These are phyloP conservation scores for Ganoderma multipileum DNA, from an alignment of 1,284 basidiomycete genomes.

Conservation along the genomic window DNA sequence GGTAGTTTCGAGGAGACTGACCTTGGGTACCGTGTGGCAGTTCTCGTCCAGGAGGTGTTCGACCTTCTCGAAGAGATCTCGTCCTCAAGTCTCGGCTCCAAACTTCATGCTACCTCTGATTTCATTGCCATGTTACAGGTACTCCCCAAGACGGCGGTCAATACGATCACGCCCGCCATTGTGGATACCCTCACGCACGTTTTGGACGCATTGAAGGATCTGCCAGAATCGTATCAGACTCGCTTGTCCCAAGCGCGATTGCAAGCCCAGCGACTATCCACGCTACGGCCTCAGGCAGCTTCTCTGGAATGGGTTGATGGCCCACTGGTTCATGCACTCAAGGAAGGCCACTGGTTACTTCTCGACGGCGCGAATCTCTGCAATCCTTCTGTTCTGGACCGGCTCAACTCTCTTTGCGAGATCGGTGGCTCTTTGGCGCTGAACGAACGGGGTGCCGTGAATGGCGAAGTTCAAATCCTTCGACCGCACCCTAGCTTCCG, in stretches of 20 bases:
- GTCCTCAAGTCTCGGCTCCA: slow-evolving; percentile 46
- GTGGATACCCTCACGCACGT: slow-evolving; percentile 7
- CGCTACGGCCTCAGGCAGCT: slow-evolving; percentile 44
- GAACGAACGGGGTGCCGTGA: slow-evolving; percentile 89
- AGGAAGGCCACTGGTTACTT: slow-evolving; percentile 88
- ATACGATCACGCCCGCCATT: not conserved
- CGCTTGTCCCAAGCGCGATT: slow-evolving; percentile 17
- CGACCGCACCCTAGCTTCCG: slow-evolving; percentile 90
- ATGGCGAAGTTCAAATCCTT: slow-evolving; percentile 79
- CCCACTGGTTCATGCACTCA: slow-evolving; percentile 89
- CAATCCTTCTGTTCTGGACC: slow-evolving; percentile 94
- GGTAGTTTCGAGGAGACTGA: slow-evolving; percentile 97
- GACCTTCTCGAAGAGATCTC: slow-evolving; percentile 48
- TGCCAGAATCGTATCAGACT: slow-evolving; percentile 15
- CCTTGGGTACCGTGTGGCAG: slow-evolving; percentile 45
- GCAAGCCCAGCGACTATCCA: slow-evolving; percentile 19
- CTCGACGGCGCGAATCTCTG: slow-evolving; percentile 96
- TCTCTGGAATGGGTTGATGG: slow-evolving; percentile 97
- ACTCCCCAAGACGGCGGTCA: not conserved
- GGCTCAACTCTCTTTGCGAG: slow-evolving; percentile 97
- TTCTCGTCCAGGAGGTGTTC: slow-evolving; percentile 50
- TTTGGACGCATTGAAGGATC: slow-evolving; percentile 12
- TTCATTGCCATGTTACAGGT: slow-evolving; percentile 10
- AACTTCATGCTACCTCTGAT: slow-evolving; percentile 25
- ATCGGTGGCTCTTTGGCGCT: slow-evolving; percentile 82